A percentile compares a stretch with the other conserved stretches of the same genome.
Evolutionary conservation across 371 early-diverging fungal genomes (phyloP).

Genomic region (Homolaphlyctis polyrhiza): DNA sequence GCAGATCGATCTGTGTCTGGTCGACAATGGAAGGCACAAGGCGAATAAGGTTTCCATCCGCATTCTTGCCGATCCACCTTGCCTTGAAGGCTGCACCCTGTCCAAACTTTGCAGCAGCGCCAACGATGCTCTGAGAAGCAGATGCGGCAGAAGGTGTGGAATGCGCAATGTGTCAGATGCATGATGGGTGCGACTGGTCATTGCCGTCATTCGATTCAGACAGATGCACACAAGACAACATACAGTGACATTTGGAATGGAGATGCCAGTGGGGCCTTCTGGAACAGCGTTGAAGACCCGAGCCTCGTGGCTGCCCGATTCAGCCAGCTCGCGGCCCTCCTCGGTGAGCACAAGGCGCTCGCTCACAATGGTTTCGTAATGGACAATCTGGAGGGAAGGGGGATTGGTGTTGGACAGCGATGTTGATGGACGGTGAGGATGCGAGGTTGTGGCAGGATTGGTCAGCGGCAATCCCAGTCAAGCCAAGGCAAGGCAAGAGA

Average conservation of each 20-base stretch:
- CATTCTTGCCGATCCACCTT: slow-evolving; percentile 92
- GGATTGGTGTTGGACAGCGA: too few relatives aligned
- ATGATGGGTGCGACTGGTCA: too few relatives aligned
- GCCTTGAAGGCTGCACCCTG: slow-evolving; percentile 94
- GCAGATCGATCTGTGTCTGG: slow-evolving; percentile 73
- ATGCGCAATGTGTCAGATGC: background rate
- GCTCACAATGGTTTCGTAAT: slow-evolving; percentile 70
- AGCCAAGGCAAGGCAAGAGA: background rate
- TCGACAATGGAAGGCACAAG: slow-evolving; percentile 74
- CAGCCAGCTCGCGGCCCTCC: slow-evolving; percentile 82
- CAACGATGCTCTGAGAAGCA: slow-evolving; percentile 60
- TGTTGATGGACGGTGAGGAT: too few relatives aligned
- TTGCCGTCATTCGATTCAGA: background rate
- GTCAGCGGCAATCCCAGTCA: background rate
- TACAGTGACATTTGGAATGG: slow-evolving; percentile 75
- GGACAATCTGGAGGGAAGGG: slow-evolving; percentile 63
- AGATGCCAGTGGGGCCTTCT: slow-evolving; percentile 70
- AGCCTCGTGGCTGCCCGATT: slow-evolving; percentile 90
- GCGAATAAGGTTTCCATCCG: slow-evolving; percentile 49
- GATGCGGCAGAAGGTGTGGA: background rate
- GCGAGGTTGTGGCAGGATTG: too few relatives aligned
- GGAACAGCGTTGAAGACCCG: slow-evolving; percentile 89
- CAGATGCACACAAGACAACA: slow-evolving; percentile 1
- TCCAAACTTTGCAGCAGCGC: slow-evolving; percentile 71
- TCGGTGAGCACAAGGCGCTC: slow-evolving; percentile 78